Percentiles rank a stretch among this genome's conserved stretches.
These are phyloP conservation scores for Sparassis latifolia DNA, from an alignment of 1,284 basidiomycete species.

Conservation along the genomic window DNA sequence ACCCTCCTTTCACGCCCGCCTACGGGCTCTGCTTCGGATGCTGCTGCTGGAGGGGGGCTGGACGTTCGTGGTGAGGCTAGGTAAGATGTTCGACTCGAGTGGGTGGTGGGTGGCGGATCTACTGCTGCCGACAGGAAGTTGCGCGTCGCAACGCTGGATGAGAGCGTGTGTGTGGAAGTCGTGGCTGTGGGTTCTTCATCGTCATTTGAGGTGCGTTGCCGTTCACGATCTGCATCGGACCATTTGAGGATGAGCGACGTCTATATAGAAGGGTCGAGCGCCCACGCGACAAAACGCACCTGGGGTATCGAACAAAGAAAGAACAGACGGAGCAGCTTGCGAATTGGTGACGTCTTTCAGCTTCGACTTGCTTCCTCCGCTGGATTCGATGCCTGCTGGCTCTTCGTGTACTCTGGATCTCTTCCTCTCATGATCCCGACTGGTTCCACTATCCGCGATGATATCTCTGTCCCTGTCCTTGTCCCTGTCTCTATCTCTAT, in stretches of 20 bases:
- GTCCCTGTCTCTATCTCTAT: slow-evolving; percentile 25
- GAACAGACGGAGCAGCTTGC: slow-evolving; percentile 30
- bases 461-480: slow-evolving; percentile 20
- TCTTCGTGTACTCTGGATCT: slow-evolving; percentile 29
- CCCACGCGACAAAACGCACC: slow-evolving; percentile 9
- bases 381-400: slow-evolving; percentile 13
- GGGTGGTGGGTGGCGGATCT: no score
- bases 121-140: slow-evolving; percentile 5
- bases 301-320: slow-evolving; percentile 29
- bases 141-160: slow-evolving; percentile 30
- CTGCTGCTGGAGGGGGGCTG: slow-evolving; percentile 36
- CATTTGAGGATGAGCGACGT: slow-evolving; percentile 4
- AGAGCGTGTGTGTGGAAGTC: slow-evolving; percentile 33
- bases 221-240: slow-evolving; percentile 29
- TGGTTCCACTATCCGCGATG: no score
- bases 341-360: slow-evolving; percentile 66
- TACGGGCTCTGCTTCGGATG: slow-evolving; percentile 30
- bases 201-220: slow-evolving; percentile 31
- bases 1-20: slow-evolving; percentile 60
- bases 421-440: slow-evolving; percentile 27
- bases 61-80: slow-evolving; percentile 41
- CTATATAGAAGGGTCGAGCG: slow-evolving; percentile 9
- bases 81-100: slow-evolving; percentile 21
- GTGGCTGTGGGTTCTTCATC: slow-evolving; percentile 25
- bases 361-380: slow-evolving; percentile 36